Evolutionary conservation across 1,284 basidiomycete species (phyloP).

Genomic region (Cystobasidiaceae sp.): DNA sequence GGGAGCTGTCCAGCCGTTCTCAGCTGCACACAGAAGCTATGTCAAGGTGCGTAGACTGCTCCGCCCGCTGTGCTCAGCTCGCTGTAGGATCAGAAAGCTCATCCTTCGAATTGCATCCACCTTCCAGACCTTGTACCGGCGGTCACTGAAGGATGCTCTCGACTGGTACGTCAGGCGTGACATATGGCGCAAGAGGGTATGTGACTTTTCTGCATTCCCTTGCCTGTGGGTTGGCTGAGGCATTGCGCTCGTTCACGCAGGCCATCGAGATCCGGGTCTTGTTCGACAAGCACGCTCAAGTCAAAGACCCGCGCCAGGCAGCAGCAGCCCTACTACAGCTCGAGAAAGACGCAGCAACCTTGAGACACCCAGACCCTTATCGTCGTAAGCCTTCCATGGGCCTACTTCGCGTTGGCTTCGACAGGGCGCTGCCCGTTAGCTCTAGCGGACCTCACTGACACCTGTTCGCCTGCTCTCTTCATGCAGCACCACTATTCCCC

Average conservation of each 20-base stretch:
- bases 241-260: slow-evolving; percentile 18
- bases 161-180: slow-evolving; percentile 45
- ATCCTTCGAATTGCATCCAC: neutral
- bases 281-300: slow-evolving; percentile 44
- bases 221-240: neutral
- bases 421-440: neutral
- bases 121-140: slow-evolving; percentile 42
- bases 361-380: slow-evolving; percentile 44
- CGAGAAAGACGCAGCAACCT: slow-evolving; percentile 39
- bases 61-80: neutral
- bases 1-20: slow-evolving; percentile 30
- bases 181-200: slow-evolving; percentile 40
- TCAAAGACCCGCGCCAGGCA: slow-evolving; percentile 44
- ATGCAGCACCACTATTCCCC: slow-evolving; percentile 38
- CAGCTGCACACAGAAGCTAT: slow-evolving; percentile 42
- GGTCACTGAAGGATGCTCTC: slow-evolving; percentile 43
- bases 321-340: slow-evolving; percentile 41
- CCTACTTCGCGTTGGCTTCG: neutral
- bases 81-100: neutral
- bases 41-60: slow-evolving; percentile 39
- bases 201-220: neutral
- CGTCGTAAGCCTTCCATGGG: slow-evolving; percentile 36
- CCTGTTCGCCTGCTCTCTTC: neutral
- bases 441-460: neutral
- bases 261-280: slow-evolving; percentile 44